Evolutionary conservation across 2,329 filamentous ascomycete genomes (phyloP).

Genomic region (Aspergillus pseudoterreus): DNA sequence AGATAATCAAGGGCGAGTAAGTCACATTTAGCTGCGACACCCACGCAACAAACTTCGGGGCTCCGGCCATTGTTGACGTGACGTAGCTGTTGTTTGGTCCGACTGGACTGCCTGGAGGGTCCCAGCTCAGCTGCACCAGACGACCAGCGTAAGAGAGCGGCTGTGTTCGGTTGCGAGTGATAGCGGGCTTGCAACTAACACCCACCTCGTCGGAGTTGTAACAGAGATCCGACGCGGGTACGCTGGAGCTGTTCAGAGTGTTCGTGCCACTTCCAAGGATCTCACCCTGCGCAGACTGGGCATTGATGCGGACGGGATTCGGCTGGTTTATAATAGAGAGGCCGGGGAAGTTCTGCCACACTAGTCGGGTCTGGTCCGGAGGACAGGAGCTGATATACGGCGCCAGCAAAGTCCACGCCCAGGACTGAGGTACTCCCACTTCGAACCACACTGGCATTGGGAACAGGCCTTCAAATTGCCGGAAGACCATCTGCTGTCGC

Average conservation of each 20-base stretch:
- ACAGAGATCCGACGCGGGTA: constrained; percentile 51
- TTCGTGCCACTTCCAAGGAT: constrained; percentile 45
- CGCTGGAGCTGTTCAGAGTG: constrained; percentile 32
- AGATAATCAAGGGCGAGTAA: constrained; percentile 58
- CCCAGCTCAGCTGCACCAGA: constrained; percentile 69
- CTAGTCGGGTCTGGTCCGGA: constrained; percentile 65
- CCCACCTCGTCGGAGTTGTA: constrained; percentile 50
- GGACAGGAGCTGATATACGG: constrained; percentile 79
- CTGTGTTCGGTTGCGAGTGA: constrained; percentile 65
- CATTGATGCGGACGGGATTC: constrained; percentile 66
- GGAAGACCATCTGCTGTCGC: constrained; percentile 79
- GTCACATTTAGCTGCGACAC: constrained; percentile 74
- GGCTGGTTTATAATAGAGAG: constrained; percentile 71
- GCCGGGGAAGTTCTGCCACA: constrained; percentile 81
- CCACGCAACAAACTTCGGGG: constrained; percentile 69
- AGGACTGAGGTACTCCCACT: constrained; percentile 74
- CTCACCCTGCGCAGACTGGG: constrained; percentile 60
- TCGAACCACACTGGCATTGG: constrained; percentile 83
- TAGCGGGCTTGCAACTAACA: constrained; percentile 58
- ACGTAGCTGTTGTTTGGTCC: constrained; percentile 82
- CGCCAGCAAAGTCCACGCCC: constrained; percentile 77
- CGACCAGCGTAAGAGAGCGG: constrained; percentile 73
- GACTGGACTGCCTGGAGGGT: constrained; percentile 62
- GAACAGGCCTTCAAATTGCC: constrained; percentile 74
- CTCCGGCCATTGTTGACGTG: constrained; percentile 56